Percentiles rank a stretch among this genome's conserved stretches.
These are phyloP conservation scores for Discostella stelligeroides DNA, from an alignment of 108 stramenopile species.

Conservation along the genomic window DNA sequence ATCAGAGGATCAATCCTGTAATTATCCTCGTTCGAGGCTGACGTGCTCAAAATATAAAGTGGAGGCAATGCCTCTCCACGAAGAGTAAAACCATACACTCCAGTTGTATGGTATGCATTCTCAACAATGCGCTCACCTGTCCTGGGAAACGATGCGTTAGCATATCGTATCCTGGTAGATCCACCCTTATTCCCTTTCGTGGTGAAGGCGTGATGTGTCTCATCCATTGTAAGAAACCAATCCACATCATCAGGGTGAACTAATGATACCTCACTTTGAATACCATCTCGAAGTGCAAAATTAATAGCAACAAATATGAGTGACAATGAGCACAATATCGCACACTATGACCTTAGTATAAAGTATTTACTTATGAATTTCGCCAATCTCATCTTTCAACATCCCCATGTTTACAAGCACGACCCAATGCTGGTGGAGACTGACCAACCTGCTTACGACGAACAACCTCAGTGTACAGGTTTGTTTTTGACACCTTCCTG, in stretches of 20 bases:
- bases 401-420: no score
- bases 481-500: no score
- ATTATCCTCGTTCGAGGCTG: no score
- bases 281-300: not conserved
- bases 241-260: no score
- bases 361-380: not conserved
- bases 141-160: not conserved
- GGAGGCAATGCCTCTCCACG: not conserved
- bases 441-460: no score
- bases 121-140: not conserved
- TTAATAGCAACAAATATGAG: not conserved
- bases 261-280: not conserved
- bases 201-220: not conserved
- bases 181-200: not conserved
- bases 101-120: not conserved
- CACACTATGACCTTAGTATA: no score
- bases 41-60: not conserved
- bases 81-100: not conserved
- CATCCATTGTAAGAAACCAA: not conserved
- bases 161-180: not conserved
- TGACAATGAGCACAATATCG: not conserved
- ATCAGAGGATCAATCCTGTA: no score
- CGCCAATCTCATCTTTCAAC: not conserved
- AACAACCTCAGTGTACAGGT: no score
- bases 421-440: no score